Conservation (phyloP, 352 stramenopile species). For the Pythium biforme region DNA sequence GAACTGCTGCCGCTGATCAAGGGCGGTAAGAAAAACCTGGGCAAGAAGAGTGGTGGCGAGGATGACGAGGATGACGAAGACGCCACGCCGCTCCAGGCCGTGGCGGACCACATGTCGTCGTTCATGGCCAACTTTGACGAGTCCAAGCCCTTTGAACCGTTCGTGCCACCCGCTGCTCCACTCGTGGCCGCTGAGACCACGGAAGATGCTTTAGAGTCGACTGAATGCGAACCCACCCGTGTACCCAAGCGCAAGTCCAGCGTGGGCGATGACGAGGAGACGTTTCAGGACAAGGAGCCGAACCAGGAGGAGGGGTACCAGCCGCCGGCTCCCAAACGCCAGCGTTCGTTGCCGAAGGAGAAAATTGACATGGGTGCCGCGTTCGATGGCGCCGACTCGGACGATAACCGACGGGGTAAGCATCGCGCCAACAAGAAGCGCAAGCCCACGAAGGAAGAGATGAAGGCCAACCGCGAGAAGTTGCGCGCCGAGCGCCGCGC, state of each 20-base stretch:
- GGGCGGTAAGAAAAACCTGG: slow-evolving; percentile 3
- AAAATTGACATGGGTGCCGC: slow-evolving; percentile 75
- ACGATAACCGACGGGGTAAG: slow-evolving; percentile 31
- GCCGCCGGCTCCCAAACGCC: slow-evolving; percentile 9
- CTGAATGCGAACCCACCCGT: neutral
- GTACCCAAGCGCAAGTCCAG: slow-evolving; percentile 6
- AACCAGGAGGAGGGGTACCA: slow-evolving; percentile 16
- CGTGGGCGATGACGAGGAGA: neutral
- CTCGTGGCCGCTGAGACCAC: neutral
- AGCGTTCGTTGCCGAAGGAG: slow-evolving; percentile 29
- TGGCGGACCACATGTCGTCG: slow-evolving; percentile 39
- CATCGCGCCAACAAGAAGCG: slow-evolving; percentile 22
- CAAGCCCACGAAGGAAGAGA: slow-evolving; percentile 51
- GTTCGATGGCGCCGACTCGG: slow-evolving; percentile 49
- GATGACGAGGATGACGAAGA: slow-evolving; percentile 28
- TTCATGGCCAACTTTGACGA: slow-evolving; percentile 35
- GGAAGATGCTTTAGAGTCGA: neutral
- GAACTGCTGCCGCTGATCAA: slow-evolving; percentile 13
- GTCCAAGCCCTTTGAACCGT: slow-evolving; percentile 8
- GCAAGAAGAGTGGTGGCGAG: slow-evolving; percentile 16
- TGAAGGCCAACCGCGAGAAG: slow-evolving; percentile 62
- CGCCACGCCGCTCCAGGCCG: slow-evolving; percentile 17
- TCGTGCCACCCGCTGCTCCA: slow-evolving; percentile 3
- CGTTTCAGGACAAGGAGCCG: neutral
- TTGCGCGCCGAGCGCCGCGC: slow-evolving; percentile 42